Evolutionary conservation across 345 rosid genomes (phyloP).

Genomic region (Microcos paniculata): DNA sequence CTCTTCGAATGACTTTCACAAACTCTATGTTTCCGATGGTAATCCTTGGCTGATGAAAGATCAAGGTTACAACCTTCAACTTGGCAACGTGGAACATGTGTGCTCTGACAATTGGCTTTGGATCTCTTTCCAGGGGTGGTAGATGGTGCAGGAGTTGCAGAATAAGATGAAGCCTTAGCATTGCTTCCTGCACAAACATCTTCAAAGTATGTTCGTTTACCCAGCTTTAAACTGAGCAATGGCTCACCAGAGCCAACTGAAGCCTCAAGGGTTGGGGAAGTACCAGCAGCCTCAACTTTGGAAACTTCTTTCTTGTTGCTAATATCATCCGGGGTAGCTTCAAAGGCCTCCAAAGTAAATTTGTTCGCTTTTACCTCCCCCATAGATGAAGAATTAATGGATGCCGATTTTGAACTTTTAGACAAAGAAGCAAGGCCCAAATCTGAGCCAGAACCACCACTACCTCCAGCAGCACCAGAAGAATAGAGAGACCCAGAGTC

Average conservation of each 20-base stretch:
- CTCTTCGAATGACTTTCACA: constrained; percentile 81
- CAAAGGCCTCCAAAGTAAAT: constrained; percentile 42
- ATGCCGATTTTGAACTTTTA: constrained; percentile 67
- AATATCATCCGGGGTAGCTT: constrained; percentile 40
- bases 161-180: constrained; percentile 40
- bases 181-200: constrained; percentile 53
- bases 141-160: constrained; percentile 39
- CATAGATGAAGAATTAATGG: constrained; percentile 59
- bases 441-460: constrained; percentile 65
- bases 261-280: constrained; percentile 53
- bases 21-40: constrained; percentile 80
- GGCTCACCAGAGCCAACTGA: constrained; percentile 75
- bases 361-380: constrained; percentile 49
- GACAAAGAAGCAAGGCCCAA: constrained; percentile 63
- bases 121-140: constrained; percentile 60
- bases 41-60: constrained; percentile 79
- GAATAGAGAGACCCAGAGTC: constrained; percentile 62
- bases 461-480: constrained; percentile 46
- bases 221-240: constrained; percentile 75
- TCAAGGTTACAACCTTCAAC: constrained; percentile 86
- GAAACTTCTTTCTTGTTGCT: constrained; percentile 38
- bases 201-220: constrained; percentile 68
- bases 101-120: constrained; percentile 47
- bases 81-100: constrained; percentile 52
- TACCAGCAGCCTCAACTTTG: constrained; percentile 23